These are phyloP conservation scores for Dactylellina parvicollis DNA, from an alignment of 2,329 filamentous ascomycete genomes.

Conservation along the genomic window DNA sequence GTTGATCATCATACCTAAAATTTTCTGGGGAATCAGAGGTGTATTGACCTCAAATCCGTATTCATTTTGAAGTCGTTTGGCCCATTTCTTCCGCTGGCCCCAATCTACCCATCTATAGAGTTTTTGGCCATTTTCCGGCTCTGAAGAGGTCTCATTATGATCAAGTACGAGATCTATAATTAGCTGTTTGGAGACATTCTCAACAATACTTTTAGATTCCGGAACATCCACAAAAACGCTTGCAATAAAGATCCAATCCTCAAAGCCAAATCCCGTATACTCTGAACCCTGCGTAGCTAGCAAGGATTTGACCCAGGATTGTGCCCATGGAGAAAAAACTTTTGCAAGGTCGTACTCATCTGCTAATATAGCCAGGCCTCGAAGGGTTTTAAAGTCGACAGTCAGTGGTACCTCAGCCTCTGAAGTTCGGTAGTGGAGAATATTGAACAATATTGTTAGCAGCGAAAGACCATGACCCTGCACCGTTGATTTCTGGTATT, in stretches of 20 bases:
- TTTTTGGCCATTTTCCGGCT: neutral
- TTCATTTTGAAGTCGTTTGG: too few relatives aligned
- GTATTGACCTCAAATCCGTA: conserved; percentile 12
- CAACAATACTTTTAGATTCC: neutral
- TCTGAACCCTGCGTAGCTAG: neutral
- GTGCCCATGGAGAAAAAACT: conserved; percentile 17
- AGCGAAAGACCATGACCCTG: neutral
- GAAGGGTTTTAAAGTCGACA: conserved; percentile 2
- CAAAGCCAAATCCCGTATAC: neutral
- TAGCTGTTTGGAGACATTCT: neutral
- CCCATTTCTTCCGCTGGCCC: too few relatives aligned
- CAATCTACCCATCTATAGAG: neutral
- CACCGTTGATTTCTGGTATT: conserved; percentile 18
- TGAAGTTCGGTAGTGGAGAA: conserved; percentile 11
- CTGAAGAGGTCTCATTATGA: neutral
- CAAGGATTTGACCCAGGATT: conserved; percentile 21
- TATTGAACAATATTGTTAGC: conserved; percentile 16
- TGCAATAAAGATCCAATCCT: conserved; percentile 23
- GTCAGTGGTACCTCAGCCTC: neutral
- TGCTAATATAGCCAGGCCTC: conserved; percentile 3
- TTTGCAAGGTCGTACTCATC: conserved; percentile 24
- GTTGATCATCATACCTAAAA: conserved; percentile 27
- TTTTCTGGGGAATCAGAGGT: conserved; percentile 2
- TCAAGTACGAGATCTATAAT: neutral
- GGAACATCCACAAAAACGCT: neutral